Evolutionary conservation across 2,329 filamentous ascomycete genomes (phyloP).

Genomic region (Hymenoscyphus scutula): DNA sequence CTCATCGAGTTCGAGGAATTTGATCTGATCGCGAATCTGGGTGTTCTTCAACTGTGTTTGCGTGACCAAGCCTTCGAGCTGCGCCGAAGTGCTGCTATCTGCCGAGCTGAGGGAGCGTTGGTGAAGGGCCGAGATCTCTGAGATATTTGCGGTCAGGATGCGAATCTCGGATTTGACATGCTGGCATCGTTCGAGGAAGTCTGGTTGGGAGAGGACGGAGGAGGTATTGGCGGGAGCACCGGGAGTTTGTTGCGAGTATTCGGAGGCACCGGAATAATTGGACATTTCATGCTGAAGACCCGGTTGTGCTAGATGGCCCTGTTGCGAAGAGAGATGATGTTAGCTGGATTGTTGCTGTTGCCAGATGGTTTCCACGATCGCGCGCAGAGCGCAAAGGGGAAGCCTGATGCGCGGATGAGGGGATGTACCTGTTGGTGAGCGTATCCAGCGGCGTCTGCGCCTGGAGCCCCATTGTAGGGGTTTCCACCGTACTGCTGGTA

Average conservation of each 20-base stretch:
- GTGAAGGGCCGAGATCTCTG: constrained; percentile 66
- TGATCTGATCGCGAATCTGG: constrained; percentile 77
- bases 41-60: constrained; percentile 71
- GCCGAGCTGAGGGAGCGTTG: constrained; percentile 68
- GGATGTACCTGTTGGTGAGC: constrained; percentile 15
- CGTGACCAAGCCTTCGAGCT: constrained; percentile 62
- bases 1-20: constrained; percentile 69
- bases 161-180: constrained; percentile 66
- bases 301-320: constrained; percentile 24
- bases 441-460: constrained; percentile 39
- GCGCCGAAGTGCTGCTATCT: constrained; percentile 50
- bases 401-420: background rate
- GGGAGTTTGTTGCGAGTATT: constrained; percentile 32
- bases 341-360: constrained; percentile 6
- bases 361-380: background rate
- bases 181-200: constrained; percentile 67
- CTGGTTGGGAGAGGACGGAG: constrained; percentile 56
- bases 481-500: constrained; percentile 55
- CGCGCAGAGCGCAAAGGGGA: background rate
- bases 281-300: constrained; percentile 31
- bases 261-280: constrained; percentile 29
- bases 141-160: constrained; percentile 63
- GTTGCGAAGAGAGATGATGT: background rate
- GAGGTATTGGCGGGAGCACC: constrained; percentile 28
- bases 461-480: constrained; percentile 57